These are phyloP conservation scores for Scytalidium sp. DNA, from an alignment of 2,329 filamentous ascomycete species.

Conservation along the genomic window DNA sequence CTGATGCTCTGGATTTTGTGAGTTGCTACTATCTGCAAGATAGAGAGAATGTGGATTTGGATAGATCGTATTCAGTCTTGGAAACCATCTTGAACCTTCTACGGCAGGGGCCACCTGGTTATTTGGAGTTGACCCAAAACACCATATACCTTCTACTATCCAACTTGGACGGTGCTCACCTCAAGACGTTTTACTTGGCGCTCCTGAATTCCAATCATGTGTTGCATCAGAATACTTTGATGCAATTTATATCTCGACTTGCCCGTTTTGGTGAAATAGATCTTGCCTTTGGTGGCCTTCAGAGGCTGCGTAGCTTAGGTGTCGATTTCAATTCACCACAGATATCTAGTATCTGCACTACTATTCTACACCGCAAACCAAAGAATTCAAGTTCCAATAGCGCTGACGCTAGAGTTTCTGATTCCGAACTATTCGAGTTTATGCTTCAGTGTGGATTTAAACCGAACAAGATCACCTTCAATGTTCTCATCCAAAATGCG, in stretches of 20 bases:
- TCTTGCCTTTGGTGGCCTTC: conserved; percentile 41
- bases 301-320: conserved; percentile 30
- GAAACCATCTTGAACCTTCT: background rate
- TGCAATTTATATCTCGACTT: conserved; percentile 31
- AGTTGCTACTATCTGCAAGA: conserved; percentile 12
- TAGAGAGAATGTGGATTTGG: background rate
- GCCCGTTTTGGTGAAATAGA: conserved; percentile 38
- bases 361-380: conserved; percentile 45
- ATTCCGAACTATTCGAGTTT: conserved; percentile 49
- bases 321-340: conserved; percentile 44
- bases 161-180: conserved; percentile 6
- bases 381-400: conserved; percentile 2
- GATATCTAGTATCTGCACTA: conserved; percentile 54
- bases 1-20: conserved; percentile 20
- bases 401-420: conserved; percentile 37
- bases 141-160: conserved; percentile 17
- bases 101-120: conserved; percentile 7
- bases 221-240: conserved; percentile 17
- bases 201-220: conserved; percentile 14
- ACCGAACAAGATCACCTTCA: conserved; percentile 62
- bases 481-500: conserved; percentile 69
- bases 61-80: background rate
- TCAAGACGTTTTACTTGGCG: conserved; percentile 17
- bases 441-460: conserved; percentile 59
- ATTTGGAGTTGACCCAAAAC: conserved; percentile 12